Conservation (phyloP, 2,329 filamentous ascomycete genomes). For the Raffaelea deltoideospora region DNA sequence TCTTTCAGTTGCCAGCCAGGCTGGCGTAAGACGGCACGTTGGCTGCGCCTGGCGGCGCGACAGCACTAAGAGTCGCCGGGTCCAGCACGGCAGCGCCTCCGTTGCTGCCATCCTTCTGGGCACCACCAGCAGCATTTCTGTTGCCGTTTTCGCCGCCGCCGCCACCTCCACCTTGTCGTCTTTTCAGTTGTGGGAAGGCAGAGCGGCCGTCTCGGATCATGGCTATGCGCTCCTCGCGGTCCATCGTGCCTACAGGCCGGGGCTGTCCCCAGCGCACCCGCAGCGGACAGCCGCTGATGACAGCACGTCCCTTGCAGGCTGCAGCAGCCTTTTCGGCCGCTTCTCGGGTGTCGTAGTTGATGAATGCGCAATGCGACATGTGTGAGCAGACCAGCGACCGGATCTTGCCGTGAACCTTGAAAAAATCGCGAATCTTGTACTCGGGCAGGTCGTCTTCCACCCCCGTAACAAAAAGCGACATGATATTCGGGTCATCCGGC, state of each 20-base stretch:
- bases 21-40: slow-evolving; percentile 79
- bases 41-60: slow-evolving; percentile 63
- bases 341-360: slow-evolving; percentile 80
- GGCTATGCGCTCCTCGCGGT: slow-evolving; percentile 66
- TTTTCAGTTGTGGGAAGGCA: slow-evolving; percentile 28
- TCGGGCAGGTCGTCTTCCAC: slow-evolving; percentile 94
- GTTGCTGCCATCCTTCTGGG: not conserved
- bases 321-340: slow-evolving; percentile 75
- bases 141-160: slow-evolving; percentile 12
- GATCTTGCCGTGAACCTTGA: slow-evolving; percentile 76
- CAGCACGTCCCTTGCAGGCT: slow-evolving; percentile 71
- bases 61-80: slow-evolving; percentile 32
- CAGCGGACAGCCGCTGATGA: slow-evolving; percentile 82
- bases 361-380: slow-evolving; percentile 90
- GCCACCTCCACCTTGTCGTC: slow-evolving; percentile 14
- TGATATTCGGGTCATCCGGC: slow-evolving; percentile 71
- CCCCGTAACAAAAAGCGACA: slow-evolving; percentile 86
- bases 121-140: not conserved
- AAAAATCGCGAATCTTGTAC: slow-evolving; percentile 79
- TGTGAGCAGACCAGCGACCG: slow-evolving; percentile 91
- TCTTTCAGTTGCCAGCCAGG: slow-evolving; percentile 44
- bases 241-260: slow-evolving; percentile 81
- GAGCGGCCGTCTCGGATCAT: slow-evolving; percentile 66
- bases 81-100: slow-evolving; percentile 12
- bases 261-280: slow-evolving; percentile 87